Base-by-base conservation (phyloP, 31 red algal species). In the Porphyra umbilicalis region DNA sequence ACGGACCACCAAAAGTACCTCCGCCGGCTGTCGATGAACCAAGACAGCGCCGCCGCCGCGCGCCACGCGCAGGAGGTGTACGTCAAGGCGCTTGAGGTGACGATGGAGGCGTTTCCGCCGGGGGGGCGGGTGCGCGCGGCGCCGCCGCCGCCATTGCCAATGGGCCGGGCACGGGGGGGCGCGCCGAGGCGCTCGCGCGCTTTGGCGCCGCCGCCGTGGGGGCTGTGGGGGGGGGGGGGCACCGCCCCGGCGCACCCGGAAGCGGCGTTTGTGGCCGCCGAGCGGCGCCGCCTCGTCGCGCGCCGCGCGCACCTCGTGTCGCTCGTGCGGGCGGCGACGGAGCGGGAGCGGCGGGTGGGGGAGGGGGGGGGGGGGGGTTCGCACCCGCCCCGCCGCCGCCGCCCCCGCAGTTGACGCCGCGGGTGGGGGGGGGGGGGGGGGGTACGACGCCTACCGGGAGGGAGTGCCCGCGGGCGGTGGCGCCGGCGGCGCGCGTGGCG, bases 1-100 rank as follows among this genome's bases (percentile, higher is more conserved):
- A 93, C 86, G 8, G 83, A 86, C 10, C 82, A 83, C 35, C 79
- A 93, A 83, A 93, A 93, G 86, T 93, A 93, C 35, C 42, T 88
- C 40, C 36, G 91, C 10, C 81, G 91, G 33, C 75, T 93, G 33
- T 71, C 78, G 34, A 93, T 93, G 91, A 93, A 93, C 79, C 91
- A 93, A 71, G 91, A 93, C 75, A 86, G 83, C 75, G 91, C 91
- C 68, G 91, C 91, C 35, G 91, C 91, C 40, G 91, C 91, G n/a
- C 36, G 91, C 10, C 86, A 93, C 75, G 91, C 91, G 35, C 91
- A 93, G 79, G 91, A 93, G 77, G 91, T 93, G 0, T 93, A 93
- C 67, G 91, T 93, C 83, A 83, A 93, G 39, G 82, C 86, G 34
- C 71, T 93, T 75, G 91, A 93, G 34, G 86, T 83, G 78, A 80